Conservation (phyloP, 495 filamentous ascomycete species). For the Penicillium cosmopolitanum region DNA sequence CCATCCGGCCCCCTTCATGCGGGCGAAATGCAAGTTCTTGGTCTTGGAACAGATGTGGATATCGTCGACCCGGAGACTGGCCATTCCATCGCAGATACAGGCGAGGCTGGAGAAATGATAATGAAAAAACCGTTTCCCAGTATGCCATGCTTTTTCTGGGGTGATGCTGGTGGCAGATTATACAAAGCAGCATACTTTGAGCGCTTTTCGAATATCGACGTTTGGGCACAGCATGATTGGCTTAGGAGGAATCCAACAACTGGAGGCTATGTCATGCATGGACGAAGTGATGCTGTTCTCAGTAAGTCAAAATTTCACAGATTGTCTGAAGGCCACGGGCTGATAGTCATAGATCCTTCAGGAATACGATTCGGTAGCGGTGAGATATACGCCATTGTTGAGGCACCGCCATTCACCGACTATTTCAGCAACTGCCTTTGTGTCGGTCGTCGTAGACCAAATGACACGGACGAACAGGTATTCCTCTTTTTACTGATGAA, state of each 20-base stretch:
- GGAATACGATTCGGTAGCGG: constrained; percentile 1
- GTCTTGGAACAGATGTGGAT: not conserved
- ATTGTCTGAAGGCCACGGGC: not conserved
- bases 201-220: not conserved
- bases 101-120: constrained; percentile 1
- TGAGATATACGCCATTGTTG: not conserved
- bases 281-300: constrained; percentile 1
- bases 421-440: constrained; percentile 3
- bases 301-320: not conserved
- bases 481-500: not conserved
- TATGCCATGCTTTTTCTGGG: constrained; percentile 3
- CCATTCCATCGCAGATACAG: not conserved
- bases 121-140: constrained; percentile 3
- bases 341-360: not conserved
- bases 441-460: not conserved
- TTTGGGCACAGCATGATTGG: constrained; percentile 1
- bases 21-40: not conserved
- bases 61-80: constrained; percentile 1
- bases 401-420: not conserved
- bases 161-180: not conserved
- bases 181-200: constrained; percentile 2
- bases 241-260: not conserved
- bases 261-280: not conserved
- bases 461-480: constrained; percentile 1
- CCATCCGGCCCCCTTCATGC: not conserved